Evolutionary conservation across 495 filamentous ascomycete genomes (phyloP).

Genomic region (Pseudotulostoma volvatum): DNA sequence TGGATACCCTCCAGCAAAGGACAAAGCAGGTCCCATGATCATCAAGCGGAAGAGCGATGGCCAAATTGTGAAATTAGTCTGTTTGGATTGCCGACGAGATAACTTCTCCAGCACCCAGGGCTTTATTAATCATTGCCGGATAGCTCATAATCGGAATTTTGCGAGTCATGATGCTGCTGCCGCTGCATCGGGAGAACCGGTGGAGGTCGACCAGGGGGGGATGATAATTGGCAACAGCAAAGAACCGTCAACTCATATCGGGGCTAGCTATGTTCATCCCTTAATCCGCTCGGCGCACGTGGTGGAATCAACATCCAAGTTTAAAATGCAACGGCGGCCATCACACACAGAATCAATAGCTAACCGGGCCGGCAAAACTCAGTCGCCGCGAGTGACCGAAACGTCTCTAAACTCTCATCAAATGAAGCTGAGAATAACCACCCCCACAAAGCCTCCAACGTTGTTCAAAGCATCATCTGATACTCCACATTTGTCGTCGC

Average conservation of each 20-base stretch:
- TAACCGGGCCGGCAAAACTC: neutral
- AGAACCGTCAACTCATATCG: slow-evolving; percentile 18
- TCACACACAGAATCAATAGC: neutral
- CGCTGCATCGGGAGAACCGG: slow-evolving; percentile 65
- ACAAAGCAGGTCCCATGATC: slow-evolving; percentile 44
- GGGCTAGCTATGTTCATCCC: slow-evolving; percentile 47
- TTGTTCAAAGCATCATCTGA: slow-evolving; percentile 44
- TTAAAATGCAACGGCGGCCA: slow-evolving; percentile 3
- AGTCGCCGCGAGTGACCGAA: neutral
- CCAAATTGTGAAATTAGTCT: slow-evolving; percentile 61
- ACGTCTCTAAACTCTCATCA: neutral
- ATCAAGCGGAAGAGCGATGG: slow-evolving; percentile 44
- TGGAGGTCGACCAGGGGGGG: slow-evolving; percentile 51
- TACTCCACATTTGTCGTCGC: slow-evolving; percentile 59
- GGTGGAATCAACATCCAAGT: slow-evolving; percentile 36
- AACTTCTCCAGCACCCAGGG: slow-evolving; percentile 93
- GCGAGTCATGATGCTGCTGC: slow-evolving; percentile 91
- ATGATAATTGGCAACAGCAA: slow-evolving; percentile 36
- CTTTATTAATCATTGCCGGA: slow-evolving; percentile 96
- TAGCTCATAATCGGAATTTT: slow-evolving; percentile 79
- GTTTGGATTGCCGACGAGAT: slow-evolving; percentile 70
- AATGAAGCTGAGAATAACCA: slow-evolving; percentile 1
- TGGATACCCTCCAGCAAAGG: slow-evolving; percentile 53
- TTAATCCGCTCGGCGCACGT: slow-evolving; percentile 43
- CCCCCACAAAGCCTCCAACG: slow-evolving; percentile 5